Conservation (phyloP, 495 filamentous ascomycete genomes). For the Hyaloscypha hepaticicola region DNA sequence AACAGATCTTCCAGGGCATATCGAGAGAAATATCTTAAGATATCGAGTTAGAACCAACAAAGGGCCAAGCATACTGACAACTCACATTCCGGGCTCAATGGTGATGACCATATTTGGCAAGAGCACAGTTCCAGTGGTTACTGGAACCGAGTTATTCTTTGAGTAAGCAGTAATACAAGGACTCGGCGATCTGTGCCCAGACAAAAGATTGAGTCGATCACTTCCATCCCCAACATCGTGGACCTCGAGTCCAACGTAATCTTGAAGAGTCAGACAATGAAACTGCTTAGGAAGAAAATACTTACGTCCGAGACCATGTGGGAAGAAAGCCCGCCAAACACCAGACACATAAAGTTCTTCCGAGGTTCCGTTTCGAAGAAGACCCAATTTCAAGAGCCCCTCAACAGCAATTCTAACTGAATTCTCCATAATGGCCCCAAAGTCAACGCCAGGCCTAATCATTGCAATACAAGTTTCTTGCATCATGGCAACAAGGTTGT, state of each 20-base stretch:
- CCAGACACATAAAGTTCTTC: conserved; percentile 67
- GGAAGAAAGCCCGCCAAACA: conserved; percentile 78
- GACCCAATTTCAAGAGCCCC: conserved; percentile 67
- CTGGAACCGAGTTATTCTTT: conserved; percentile 49
- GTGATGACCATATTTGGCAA: conserved; percentile 85
- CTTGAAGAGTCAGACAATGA: conserved; percentile 44
- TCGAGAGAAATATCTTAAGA: conserved; percentile 57
- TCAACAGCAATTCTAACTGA: conserved; percentile 71
- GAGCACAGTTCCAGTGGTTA: conserved; percentile 70
- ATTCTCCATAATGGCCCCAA: conserved; percentile 59
- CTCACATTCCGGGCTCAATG: conserved; percentile 76
- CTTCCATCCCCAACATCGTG: conserved; percentile 62
- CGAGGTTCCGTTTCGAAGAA: conserved; percentile 56
- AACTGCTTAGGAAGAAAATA: conserved; percentile 10
- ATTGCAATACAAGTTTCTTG: conserved; percentile 72
- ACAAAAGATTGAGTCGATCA: conserved; percentile 24
- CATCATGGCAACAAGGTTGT: conserved; percentile 77
- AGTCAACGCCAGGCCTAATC: conserved; percentile 64
- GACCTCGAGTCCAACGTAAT: conserved; percentile 87
- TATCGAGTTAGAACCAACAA: conserved; percentile 29
- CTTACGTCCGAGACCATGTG: conserved; percentile 64
- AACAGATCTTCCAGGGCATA: conserved; percentile 62
- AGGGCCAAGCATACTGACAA: background rate
- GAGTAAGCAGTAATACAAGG: conserved; percentile 12
- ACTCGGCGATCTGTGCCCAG: background rate